Conservation (phyloP, 2,329 filamentous ascomycete genomes). For the Lecanosticta acicola region DNA sequence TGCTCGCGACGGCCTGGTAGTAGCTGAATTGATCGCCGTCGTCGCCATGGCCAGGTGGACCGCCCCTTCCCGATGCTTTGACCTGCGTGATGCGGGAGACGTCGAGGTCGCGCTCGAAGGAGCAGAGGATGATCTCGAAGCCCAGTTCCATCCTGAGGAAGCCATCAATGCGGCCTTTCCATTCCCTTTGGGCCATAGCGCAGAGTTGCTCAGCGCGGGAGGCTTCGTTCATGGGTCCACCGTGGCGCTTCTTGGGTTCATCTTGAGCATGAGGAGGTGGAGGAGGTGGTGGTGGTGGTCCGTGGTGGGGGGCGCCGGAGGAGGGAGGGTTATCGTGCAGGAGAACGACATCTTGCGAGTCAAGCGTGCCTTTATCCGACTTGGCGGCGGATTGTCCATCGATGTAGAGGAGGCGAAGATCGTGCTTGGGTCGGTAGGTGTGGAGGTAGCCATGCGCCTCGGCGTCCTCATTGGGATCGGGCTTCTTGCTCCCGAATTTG, state of each 20-base stretch:
- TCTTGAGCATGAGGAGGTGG: background rate
- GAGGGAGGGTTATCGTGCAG: constrained; percentile 35
- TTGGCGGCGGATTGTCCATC: constrained; percentile 68
- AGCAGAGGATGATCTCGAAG: constrained; percentile 65
- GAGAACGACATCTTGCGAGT: constrained; percentile 60
- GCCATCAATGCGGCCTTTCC: constrained; percentile 53
- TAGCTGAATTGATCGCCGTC: constrained; percentile 27
- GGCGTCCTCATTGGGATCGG: background rate
- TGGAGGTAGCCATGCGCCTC: constrained; percentile 55
- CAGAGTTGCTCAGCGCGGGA: constrained; percentile 54
- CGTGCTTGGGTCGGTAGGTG: constrained; percentile 55
- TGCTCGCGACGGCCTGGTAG: constrained; percentile 36
- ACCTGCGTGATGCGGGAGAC: constrained; percentile 31
- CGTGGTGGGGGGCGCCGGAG: background rate
- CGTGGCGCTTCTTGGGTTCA: background rate
- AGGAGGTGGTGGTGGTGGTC: background rate
- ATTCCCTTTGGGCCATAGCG: constrained; percentile 45
- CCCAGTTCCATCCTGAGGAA: constrained; percentile 64
- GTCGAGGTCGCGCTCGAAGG: constrained; percentile 48
- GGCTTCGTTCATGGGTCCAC: constrained; percentile 41
- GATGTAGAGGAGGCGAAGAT: constrained; percentile 59
- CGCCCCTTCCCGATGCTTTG: constrained; percentile 5
- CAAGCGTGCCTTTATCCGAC: constrained; percentile 58
- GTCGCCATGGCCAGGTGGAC: constrained; percentile 11
- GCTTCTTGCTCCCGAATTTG: background rate